Conservation (phyloP, 108 stramenopile species). For the Pseudonitzschia pungens region DNA sequence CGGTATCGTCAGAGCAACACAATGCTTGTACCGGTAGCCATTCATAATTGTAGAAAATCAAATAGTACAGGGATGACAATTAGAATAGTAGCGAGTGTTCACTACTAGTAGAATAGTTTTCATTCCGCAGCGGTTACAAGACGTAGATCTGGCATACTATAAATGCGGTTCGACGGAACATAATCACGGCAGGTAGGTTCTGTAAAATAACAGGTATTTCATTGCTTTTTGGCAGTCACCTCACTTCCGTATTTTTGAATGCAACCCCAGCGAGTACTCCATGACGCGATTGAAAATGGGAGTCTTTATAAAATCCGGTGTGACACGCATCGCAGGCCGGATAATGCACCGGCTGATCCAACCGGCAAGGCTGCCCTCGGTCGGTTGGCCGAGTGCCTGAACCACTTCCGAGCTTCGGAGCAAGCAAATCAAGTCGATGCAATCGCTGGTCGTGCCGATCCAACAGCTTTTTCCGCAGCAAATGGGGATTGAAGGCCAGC, state of each 20-base stretch:
- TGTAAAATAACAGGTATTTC: too few relatives aligned
- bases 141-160: too few relatives aligned
- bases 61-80: too few relatives aligned
- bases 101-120: too few relatives aligned
- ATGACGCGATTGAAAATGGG: conserved; percentile 72
- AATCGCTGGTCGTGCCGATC: conserved; percentile 48
- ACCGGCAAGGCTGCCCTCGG: conserved; percentile 40
- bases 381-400: conserved; percentile 77
- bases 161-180: too few relatives aligned
- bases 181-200: too few relatives aligned
- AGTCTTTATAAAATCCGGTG: conserved; percentile 68
- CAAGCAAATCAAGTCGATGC: conserved; percentile 62
- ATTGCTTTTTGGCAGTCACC: too few relatives aligned
- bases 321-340: conserved; percentile 63
- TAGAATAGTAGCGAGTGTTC: too few relatives aligned
- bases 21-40: too few relatives aligned
- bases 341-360: conserved; percentile 55
- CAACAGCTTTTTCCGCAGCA: conserved; percentile 52
- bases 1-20: too few relatives aligned
- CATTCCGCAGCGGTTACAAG: too few relatives aligned
- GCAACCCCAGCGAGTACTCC: conserved; percentile 72
- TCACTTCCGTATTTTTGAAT: background rate
- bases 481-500: conserved; percentile 51
- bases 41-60: too few relatives aligned
- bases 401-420: conserved; percentile 82